Conservation (phyloP, 2,329 filamentous ascomycete genomes). For the Pseudocercospora crystallina region DNA sequence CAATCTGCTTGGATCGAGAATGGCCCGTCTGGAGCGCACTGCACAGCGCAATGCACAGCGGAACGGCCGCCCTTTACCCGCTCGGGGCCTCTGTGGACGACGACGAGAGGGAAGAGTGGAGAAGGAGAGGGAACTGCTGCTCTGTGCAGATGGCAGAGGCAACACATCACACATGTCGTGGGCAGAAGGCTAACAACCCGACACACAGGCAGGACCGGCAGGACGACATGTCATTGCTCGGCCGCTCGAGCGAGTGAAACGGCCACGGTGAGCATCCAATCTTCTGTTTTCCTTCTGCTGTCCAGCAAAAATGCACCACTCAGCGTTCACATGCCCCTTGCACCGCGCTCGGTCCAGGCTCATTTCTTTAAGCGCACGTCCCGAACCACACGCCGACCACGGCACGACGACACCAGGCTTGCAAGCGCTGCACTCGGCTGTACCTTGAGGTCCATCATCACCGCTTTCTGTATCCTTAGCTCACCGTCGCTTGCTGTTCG, state of each 20-base stretch:
- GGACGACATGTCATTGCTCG: neutral
- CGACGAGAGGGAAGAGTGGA: too few relatives aligned
- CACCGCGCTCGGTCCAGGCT: slow-evolving; percentile 25
- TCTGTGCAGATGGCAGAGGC: too few relatives aligned
- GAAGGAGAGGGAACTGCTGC: too few relatives aligned
- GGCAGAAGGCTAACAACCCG: too few relatives aligned
- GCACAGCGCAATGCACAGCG: too few relatives aligned
- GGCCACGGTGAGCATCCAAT: slow-evolving; percentile 3
- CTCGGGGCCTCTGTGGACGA: too few relatives aligned
- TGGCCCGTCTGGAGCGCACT: too few relatives aligned
- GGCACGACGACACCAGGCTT: slow-evolving; percentile 1
- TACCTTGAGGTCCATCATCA: slow-evolving; percentile 7
- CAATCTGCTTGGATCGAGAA: too few relatives aligned
- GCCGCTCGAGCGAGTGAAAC: neutral
- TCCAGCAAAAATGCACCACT: slow-evolving; percentile 8
- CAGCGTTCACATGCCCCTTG: slow-evolving; percentile 20
- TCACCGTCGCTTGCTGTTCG: slow-evolving; percentile 10
- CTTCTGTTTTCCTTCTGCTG: slow-evolving; percentile 8
- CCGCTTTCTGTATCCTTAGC: neutral
- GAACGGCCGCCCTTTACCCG: too few relatives aligned
- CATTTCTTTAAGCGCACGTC: slow-evolving; percentile 29
- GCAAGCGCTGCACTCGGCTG: neutral
- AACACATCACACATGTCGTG: too few relatives aligned
- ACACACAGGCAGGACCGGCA: too few relatives aligned
- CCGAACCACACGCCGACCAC: slow-evolving; percentile 24